Conservation (phyloP, 2,329 filamentous ascomycete species). For the Colletotrichum caudatum region DNA sequence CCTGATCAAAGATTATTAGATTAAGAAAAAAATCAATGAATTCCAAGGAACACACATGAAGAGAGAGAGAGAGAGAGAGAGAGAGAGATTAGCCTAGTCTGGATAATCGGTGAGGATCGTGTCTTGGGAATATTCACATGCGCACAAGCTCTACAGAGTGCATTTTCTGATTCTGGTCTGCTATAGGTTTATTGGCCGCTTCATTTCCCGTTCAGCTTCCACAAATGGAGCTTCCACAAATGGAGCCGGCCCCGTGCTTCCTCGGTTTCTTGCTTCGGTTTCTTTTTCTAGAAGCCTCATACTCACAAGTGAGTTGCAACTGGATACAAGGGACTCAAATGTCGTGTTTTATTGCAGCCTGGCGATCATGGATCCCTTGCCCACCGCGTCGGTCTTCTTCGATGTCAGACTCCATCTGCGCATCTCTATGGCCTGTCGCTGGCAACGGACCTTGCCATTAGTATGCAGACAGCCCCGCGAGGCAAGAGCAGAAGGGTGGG, state of each 20-base stretch:
- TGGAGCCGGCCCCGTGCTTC: not conserved
- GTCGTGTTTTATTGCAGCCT: constrained; percentile 22
- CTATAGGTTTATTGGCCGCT: not conserved
- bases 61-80: not conserved
- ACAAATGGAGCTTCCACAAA: not conserved
- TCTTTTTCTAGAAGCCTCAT: not conserved
- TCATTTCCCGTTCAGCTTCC: not conserved
- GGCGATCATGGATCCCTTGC: constrained; percentile 31
- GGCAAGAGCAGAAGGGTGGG: not conserved
- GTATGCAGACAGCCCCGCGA: not conserved
- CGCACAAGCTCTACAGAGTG: not conserved
- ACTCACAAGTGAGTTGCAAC: not conserved
- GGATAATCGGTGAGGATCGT: constrained; percentile 2
- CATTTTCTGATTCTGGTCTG: constrained; percentile 18
- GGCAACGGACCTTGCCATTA: constrained; percentile 5
- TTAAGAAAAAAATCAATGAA: not conserved
- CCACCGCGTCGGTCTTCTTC: not conserved
- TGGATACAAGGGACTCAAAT: constrained; percentile 10
- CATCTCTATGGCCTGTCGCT: not conserved
- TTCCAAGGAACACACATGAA: not conserved
- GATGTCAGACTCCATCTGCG: not conserved
- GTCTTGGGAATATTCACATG: constrained; percentile 20
- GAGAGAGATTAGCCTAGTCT: constrained; percentile 4
- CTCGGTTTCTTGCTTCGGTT: constrained; percentile 6
- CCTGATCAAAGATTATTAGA: constrained; percentile 22